Base-by-base conservation (phyloP, 2,329 filamentous ascomycete species). In the Trichoderma breve region DNA sequence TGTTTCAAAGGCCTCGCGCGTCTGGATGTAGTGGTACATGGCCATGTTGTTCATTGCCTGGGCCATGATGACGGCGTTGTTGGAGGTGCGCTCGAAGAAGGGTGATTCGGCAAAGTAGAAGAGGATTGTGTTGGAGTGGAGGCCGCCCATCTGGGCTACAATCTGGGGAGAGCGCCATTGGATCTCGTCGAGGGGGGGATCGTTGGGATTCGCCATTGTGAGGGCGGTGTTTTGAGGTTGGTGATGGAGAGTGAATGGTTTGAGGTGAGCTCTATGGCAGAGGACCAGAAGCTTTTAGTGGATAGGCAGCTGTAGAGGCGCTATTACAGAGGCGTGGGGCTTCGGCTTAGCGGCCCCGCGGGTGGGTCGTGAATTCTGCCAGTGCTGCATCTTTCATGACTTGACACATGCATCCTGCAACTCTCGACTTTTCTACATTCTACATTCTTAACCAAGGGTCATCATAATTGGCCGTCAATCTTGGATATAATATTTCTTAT, bases 41-140 rank as follows among this genome's bases (percentile, higher is more conserved):
- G 84, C 82, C 30, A 83, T 83, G 79, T 91, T 91, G 81, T 85
- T 88, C 80, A 88, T 84, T 55, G 89, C 88, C 79, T 92, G 90
- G 74, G 83, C 86, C 76, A 86, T 87, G 51, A 92, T 83, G 43
- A 91, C 84, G 74, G 87, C 88, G 79, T 92, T 92, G 79, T 92
- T 92, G 74, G 89, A 91, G 2, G 88, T 91, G 73, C 82, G 84
- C 80, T 92, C 90, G 81, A 89, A 92, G 81, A 91, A 92, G 28
- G 90, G 89, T 73, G 90, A 92, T 73, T 87, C 83, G 75, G 89
- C 86, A 75, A 92, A 92, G 82, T 92, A 92, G 82, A 88, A 90
- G 72, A 91, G 87, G 73, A 92, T 84, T 60, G 86, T 86, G 79
- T 92, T 91, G 75, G 84, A 87, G 80, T 92, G 89, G 66, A 92